Evolutionary conservation across 805 yeast species (phyloP).

Genomic region (Lipomyces oligophaga): DNA sequence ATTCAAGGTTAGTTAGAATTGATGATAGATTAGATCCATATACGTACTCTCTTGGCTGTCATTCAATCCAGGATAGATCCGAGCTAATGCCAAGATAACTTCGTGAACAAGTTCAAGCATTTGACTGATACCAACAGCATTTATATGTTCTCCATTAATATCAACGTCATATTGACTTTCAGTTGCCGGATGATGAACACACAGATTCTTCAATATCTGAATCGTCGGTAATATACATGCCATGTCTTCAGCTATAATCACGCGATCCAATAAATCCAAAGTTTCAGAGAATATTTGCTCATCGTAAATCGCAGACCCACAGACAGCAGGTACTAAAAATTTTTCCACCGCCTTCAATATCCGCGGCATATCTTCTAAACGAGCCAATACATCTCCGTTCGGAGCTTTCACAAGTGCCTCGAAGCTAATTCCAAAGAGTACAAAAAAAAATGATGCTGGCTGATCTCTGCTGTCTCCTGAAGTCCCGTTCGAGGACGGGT

Average conservation of each 20-base stretch:
- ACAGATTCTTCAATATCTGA: constrained; percentile 57
- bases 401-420: constrained; percentile 58
- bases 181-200: constrained; percentile 43
- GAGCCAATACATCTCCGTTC: constrained; percentile 25
- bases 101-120: constrained; percentile 76
- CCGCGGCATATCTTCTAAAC: constrained; percentile 39
- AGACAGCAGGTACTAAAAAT: constrained; percentile 53
- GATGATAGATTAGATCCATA: background rate
- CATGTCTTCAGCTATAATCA: constrained; percentile 52
- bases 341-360: constrained; percentile 50
- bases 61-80: constrained; percentile 56
- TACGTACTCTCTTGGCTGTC: constrained; percentile 36
- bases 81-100: constrained; percentile 58
- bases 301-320: constrained; percentile 58
- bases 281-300: constrained; percentile 71
- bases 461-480: constrained; percentile 32
- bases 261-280: constrained; percentile 69
- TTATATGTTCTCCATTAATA: constrained; percentile 40
- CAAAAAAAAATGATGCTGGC: constrained; percentile 57
- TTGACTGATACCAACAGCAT: constrained; percentile 64
- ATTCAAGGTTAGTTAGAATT: background rate
- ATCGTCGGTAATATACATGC: constrained; percentile 49
- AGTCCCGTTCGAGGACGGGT: constrained; percentile 37
- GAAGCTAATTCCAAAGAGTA: constrained; percentile 77
- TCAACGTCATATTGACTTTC: constrained; percentile 17